Evolutionary conservation across 1,139 yeast species (phyloP), one percentile per base, ranked within the genome.

Genomic region (Saccharomyces hybrid): DNA sequence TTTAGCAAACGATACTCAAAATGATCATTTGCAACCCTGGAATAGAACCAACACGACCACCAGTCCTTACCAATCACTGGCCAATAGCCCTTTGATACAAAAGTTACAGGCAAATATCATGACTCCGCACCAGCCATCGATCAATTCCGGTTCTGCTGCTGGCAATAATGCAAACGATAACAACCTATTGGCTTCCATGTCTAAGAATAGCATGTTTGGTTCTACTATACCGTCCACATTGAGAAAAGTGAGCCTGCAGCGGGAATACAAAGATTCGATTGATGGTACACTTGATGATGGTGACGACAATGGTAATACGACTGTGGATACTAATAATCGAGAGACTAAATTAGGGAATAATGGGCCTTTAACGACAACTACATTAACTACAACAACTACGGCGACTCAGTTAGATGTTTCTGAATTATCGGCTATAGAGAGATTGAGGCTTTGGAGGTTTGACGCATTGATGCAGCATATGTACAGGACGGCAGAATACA

Each of bases 381-480:
- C 61, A 1, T 56, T 63, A 1, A 58, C 61, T 2, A 57, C 64
- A 23, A 55, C 59, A 0, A 56, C 56, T 4, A 53, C 60, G 2
- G 42, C 60, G 7, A 54, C 59, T 20, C 65, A 62, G n/a, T 57
- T 66, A 16, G 66, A 63, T 52, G 55, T 65, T 8, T 58, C 66
- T 9, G 85, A 85, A 3, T 69, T 85, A 49, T 81, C 96, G 0
- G 95, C 88, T 55, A 95, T 95, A 0, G 98, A 91, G 60, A 83
- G 86, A 63, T 77, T 93, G 47, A 73, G 99, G 48, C 74, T 88
- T 44, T 93, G 99, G 99, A 76, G 99, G 52, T 96, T 90, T 59
- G 96, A 90, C 67, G 96, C 99, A 0, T 72, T 87, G 56, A 84
- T 87, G 84, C 96, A 91, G 64, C 98, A 91, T 67, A 96, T 91